Evolutionary conservation across 208 protist genomes (phyloP), one percentile per base, ranked within the genome.

Genomic region (Acanthamoeba royreba): DNA sequence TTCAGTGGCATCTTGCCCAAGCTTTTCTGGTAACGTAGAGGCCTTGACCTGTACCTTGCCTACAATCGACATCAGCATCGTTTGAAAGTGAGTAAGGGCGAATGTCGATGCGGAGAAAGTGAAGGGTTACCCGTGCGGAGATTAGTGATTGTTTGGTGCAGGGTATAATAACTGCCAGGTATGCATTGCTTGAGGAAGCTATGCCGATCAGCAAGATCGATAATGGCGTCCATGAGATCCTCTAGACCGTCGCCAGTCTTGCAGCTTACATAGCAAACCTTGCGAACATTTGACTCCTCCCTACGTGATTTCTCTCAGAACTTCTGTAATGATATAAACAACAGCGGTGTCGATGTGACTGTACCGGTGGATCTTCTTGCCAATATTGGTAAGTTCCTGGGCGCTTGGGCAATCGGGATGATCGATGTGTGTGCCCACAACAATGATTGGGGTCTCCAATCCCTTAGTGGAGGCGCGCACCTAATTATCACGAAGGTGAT

Each of bases 151-250:
- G 47, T 88, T 42, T 61, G 81, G n/a, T 88, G 52, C 22, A 58
- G 35, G 1, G 31, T 61, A 47, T 87, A 55, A 28, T 87, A 87
- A 45, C 77, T 87, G n/a, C 49, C 49, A 9, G 77, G 77, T 28
- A 87, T 53, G 43, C 35, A 55, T 45, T 87, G 43, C 77, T 87
- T 87, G 31, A 87, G 33, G 77, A 87, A 87, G 77, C 77, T 87
- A 38, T 87, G 77, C 9, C 35, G 19, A 31, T 61, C 42, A 42
- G 77, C 77, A 38, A 61, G 25, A 31, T 87, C 77, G 31, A 87
- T 38, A 31, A 87, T 61, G 25, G 42, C 13, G 0, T 55, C 77
- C 43, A 87, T 87, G 28, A 87, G 77, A 8, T 87, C 77, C 77
- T 87, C 77, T 17, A 87, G 77, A 45, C 77, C 77, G 46, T 87